Base-by-base conservation (phyloP, 2,329 filamentous ascomycete genomes). In the Exophiala phaeomuriformis region DNA sequence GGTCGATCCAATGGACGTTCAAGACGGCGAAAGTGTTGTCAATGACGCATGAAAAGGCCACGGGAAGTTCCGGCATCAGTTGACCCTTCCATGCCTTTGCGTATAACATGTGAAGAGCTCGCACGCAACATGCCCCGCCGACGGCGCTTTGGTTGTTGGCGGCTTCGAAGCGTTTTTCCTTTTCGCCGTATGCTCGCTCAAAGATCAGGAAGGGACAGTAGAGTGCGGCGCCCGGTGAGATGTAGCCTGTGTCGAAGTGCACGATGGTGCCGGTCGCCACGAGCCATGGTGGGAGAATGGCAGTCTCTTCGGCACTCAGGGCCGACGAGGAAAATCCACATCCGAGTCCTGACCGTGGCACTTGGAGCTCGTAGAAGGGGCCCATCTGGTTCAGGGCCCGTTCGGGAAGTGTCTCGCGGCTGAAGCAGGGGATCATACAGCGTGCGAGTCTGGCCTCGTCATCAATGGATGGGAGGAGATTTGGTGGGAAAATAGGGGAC, bases 101-200 rank as follows among this genome's bases (percentile, higher is more conserved):
- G 31, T 61, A 59, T 0, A 63, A 46, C 57, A 61, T 58, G 32
- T 63, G 62, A 39, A 62, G 51, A 3, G 61, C 49, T 33, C 59
- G 41, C 8, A 62, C 47, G 33, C 53, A 64, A 58, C 62, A 64
- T n/a, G 62, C 55, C 1, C 62, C 62, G 40, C 55, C 60, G 19
- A 63, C 58, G 9, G 62, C 62, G 52, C 60, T 61, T 51, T 61
- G 60, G 29, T 64, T 64, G 27, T 56, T 61, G 8, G 62, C 59
- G 8, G 57, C 39, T 36, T 64, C 61, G 3, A 63, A 30, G 4
- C 55, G 52, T 8, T 52, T 29, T 30, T 62, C 58, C 27, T 57
- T 57, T 10, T 57, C 47, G 32, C 59, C 54, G 33, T 55, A 52
- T 6, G 52, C 44, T 5, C 57, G 53, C 39, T 61, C 59, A 45